Evolutionary conservation across 352 stramenopile genomes (phyloP), one percentile per base, ranked within the genome.

Genomic region (Halophytophthora polymorphica): DNA sequence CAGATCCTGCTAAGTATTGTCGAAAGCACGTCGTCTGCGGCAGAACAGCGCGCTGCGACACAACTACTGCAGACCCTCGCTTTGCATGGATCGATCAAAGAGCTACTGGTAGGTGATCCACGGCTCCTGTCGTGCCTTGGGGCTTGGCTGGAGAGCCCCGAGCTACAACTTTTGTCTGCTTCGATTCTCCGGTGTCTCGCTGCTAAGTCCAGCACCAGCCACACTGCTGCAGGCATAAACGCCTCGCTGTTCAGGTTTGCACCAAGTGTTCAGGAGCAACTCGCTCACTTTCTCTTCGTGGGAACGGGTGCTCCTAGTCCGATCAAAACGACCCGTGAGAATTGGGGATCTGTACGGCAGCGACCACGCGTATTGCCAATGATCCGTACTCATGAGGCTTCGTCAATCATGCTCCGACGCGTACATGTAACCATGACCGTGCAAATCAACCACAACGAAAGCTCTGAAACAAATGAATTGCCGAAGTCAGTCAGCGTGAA

Each of bases 231-330:
- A 40, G 25, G 8, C 2, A 29, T n/a, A 28, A 50, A 23, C 13
- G 31, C 25, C 8, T 31, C 25, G 25, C 4, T 64, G 8, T 64
- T 64, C 25, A 12, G 21, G 19, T 75, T 75, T 37, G 42, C 35
- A 2, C 58, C 58, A 12, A 75, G 36, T 29, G 44, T 63, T 10
- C 63, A 75, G 14, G 53, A 68, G 17, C 66, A 75, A 15, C 62
- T 75, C 17, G 58, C 66, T n/a, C 58, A 56, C 3, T 61, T 52
- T 36, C 37, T 75, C 7, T 67, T 72, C 45, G 53, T 61, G 12
- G 66, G 46, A 31, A 31, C 25, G 8, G 25, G 25, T 10, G 25
- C 8, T 8, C 25, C 4, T 10, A 31, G 25, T 31, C 25, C 25
- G 2, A 58, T 38, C 15, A 42, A 49, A 19, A 60, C 31, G 14